Evolutionary conservation across 2,329 filamentous ascomycete species (phyloP).

Genomic region (Beauveria medogensis): DNA sequence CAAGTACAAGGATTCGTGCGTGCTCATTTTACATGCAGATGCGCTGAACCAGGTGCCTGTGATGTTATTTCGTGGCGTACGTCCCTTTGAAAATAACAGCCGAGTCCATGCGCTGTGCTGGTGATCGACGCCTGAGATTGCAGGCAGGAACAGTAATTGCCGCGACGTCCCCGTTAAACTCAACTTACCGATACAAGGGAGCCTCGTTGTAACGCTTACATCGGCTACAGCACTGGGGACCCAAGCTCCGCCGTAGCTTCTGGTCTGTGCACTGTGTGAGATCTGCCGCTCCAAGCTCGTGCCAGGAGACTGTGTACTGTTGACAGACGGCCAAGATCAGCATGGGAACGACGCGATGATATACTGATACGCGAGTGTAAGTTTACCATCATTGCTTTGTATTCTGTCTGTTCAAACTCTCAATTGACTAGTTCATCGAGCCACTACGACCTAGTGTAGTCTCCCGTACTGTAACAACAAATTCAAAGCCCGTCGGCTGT

Average conservation of each 20-base stretch:
- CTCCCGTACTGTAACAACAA: no score
- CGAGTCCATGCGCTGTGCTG: neutral
- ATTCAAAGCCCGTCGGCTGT: no score
- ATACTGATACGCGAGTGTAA: no score
- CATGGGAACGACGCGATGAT: no score
- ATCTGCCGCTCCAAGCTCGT: neutral
- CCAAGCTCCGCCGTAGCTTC: neutral
- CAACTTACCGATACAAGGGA: constrained; percentile 11
- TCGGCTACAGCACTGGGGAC: neutral
- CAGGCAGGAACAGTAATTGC: neutral
- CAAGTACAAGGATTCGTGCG: neutral
- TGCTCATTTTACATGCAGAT: neutral
- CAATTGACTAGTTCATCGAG: no score
- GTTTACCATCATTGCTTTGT: no score
- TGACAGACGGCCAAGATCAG: neutral
- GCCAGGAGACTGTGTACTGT: neutral
- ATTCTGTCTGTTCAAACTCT: no score
- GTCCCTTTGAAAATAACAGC: neutral
- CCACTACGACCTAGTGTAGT: no score
- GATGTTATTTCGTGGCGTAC: neutral
- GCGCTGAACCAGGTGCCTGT: neutral
- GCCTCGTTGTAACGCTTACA: neutral
- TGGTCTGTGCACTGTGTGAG: constrained; percentile 6
- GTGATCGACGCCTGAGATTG: neutral
- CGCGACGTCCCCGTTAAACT: constrained; percentile 6